phyloP scores from a whole-genome alignment of 345 rosid species.

The Garcia nutans region DNA sequence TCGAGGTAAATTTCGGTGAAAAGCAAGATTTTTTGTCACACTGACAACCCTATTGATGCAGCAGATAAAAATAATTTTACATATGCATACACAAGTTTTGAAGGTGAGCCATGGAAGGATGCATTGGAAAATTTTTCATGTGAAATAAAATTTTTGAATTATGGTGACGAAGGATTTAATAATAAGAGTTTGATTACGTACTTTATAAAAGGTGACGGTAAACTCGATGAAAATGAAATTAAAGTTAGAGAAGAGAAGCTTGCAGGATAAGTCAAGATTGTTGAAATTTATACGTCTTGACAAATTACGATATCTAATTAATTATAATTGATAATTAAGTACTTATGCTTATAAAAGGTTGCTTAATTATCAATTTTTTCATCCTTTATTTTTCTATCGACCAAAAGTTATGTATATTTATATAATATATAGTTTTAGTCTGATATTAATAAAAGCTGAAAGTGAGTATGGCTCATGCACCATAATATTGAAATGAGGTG shows the following conservation, averaged over 20 bases:
- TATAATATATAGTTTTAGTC: no score
- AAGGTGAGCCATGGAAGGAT: conserved; percentile 27
- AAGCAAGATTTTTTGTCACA: no score
- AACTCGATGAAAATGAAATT: background rate
- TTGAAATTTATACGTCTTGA: background rate
- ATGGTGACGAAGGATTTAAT: conserved; percentile 33
- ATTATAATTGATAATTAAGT: no score
- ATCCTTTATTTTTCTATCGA: no score
- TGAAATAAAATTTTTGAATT: conserved; percentile 36
- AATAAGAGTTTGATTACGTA: background rate
- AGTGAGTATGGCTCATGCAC: no score
- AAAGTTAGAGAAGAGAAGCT: background rate
- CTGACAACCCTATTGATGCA: no score
- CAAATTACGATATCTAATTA: background rate
- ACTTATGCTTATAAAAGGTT: background rate
- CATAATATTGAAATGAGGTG: background rate
- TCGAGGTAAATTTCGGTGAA: no score
- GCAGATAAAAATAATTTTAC: conserved; percentile 35
- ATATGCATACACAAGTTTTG: conserved; percentile 35
- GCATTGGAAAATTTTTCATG: conserved; percentile 27
- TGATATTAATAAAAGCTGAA: no score
- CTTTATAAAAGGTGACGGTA: background rate
- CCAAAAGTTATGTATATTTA: no score
- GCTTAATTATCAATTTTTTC: no score
- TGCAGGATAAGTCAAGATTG: background rate